phyloP scores from a whole-genome alignment of 495 filamentous ascomycete species.

The Neurospora tetraspora region DNA sequence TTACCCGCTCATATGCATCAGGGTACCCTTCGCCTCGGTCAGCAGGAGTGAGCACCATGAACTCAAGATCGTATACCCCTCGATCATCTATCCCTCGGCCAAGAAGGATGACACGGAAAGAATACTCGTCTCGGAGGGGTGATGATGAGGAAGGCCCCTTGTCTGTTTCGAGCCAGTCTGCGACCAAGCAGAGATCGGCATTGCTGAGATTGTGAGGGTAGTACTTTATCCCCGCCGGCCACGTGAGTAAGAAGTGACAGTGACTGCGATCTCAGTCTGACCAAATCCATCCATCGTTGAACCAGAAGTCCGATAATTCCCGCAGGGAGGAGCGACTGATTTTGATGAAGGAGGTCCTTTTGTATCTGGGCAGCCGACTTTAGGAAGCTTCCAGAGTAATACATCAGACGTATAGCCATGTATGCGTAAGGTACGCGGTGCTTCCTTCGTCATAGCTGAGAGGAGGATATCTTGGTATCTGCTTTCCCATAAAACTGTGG shows the following conservation, averaged over 20 bases:
- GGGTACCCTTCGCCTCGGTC: neutral
- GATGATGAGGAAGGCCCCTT: neutral
- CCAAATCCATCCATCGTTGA: neutral
- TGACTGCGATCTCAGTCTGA: neutral
- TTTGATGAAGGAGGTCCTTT: neutral
- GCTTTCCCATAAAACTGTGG: neutral
- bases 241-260: neutral
- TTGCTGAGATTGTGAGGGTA: accelerated
- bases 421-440: neutral
- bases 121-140: neutral
- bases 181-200: neutral
- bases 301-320: neutral
- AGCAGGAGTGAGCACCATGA: neutral
- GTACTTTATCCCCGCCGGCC: neutral
- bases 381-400: neutral
- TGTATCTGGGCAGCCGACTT: neutral
- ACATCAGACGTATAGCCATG: neutral
- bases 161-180: neutral
- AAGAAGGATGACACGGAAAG: neutral
- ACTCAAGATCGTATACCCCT: too few relatives aligned
- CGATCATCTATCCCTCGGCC: too few relatives aligned
- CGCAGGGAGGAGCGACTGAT: neutral
- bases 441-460: neutral
- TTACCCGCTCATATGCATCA: neutral
- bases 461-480: neutral